These are phyloP conservation scores for Nissolia schottii DNA, from an alignment of 306 rosid species.

Conservation along the genomic window DNA sequence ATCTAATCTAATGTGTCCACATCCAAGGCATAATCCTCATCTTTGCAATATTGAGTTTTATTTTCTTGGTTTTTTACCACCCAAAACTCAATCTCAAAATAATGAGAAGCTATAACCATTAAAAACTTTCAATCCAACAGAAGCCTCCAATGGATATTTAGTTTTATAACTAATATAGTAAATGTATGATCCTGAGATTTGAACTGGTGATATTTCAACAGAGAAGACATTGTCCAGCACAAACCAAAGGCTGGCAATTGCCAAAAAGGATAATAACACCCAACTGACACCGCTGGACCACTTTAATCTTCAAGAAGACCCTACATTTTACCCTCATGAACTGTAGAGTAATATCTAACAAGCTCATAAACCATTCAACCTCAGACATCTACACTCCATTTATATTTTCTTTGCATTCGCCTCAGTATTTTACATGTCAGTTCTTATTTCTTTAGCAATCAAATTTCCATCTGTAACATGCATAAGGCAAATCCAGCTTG, in stretches of 20 bases:
- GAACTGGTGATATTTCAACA: not conserved
- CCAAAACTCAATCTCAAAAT: no score
- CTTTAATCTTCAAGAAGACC: not conserved
- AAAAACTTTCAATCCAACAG: slow-evolving; percentile 1
- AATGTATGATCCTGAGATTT: not conserved
- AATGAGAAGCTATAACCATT: not conserved
- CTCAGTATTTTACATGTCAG: not conserved
- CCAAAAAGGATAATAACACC: not conserved
- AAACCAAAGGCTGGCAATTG: not conserved
- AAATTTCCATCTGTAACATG: not conserved
- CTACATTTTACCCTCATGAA: not conserved
- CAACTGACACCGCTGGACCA: slow-evolving; percentile 9
- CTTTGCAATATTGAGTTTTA: no score
- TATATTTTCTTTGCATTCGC: not conserved
- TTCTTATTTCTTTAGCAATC: slow-evolving; percentile 17
- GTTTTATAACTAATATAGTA: not conserved
- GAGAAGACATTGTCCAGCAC: slow-evolving; percentile 1
- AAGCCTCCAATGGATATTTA: not conserved
- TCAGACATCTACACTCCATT: not conserved
- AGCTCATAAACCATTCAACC: not conserved
- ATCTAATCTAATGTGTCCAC: no score
- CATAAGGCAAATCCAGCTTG: slow-evolving; percentile 6
- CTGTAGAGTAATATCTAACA: slow-evolving; percentile 5
- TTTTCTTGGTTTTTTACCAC: no score
- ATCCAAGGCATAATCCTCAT: no score